Percentiles rank a stretch among this genome's conserved stretches.
phyloP scores from a whole-genome alignment of 148 eudicot genomes.

The Euryodendron excelsum region DNA sequence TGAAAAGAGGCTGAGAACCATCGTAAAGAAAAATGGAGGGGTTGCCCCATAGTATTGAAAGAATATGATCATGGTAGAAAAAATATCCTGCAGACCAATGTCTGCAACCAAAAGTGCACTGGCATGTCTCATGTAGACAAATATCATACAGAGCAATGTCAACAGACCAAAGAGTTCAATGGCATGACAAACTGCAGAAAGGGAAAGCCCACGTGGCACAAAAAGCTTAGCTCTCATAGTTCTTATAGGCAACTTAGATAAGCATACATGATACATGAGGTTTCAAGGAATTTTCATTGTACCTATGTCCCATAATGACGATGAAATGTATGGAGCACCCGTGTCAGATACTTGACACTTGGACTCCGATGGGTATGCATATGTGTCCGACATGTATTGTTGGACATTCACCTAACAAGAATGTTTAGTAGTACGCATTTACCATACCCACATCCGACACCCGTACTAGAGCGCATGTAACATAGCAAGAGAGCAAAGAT shows the following conservation, averaged over 20 bases:
- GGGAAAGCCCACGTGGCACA: no score
- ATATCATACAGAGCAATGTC: not conserved
- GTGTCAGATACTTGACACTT: no score
- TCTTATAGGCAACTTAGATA: not conserved
- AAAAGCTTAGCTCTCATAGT: not conserved
- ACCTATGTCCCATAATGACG: no score
- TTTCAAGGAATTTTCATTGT: not conserved
- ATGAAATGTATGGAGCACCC: no score
- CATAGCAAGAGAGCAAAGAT: not conserved
- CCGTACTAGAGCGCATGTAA: no score
- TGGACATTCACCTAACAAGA: no score
- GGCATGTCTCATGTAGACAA: no score
- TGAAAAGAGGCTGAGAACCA: not conserved
- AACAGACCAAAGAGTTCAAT: not conserved
- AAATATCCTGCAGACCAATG: not conserved
- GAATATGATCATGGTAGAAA: not conserved
- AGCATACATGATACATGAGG: not conserved
- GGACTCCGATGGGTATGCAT: no score
- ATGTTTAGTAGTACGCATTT: no score
- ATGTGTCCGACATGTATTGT: no score
- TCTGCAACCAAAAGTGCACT: not conserved
- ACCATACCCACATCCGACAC: no score
- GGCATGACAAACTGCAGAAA: not conserved
- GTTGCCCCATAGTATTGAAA: not conserved
- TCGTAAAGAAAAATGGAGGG: not conserved